Conservation (phyloP, 768 basidiomycete genomes). For the Russula earlei region DNA sequence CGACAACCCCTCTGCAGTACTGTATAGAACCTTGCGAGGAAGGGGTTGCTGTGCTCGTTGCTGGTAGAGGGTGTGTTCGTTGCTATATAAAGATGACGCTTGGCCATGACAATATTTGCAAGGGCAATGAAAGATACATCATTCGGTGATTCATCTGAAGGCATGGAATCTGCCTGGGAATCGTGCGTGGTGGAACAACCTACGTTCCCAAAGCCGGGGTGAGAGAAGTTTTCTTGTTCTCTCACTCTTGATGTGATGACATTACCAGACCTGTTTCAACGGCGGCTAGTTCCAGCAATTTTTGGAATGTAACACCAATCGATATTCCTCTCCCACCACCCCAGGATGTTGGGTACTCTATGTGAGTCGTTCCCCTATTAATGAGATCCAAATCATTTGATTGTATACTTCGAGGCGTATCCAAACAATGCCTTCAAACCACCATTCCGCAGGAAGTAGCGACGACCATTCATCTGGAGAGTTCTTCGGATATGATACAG, state of each 20-base stretch:
- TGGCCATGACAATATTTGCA: not conserved
- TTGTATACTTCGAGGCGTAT: conserved; percentile 4
- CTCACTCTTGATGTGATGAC: not conserved
- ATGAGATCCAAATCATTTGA: not conserved
- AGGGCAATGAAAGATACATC: not conserved
- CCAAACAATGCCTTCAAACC: not conserved
- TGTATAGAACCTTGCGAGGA: not conserved
- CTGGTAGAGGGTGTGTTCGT: not conserved
- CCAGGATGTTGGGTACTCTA: not conserved
- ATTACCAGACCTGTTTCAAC: not conserved
- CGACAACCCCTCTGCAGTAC: conserved; percentile 3
- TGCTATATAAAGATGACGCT: not conserved
- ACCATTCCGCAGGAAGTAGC: not conserved
- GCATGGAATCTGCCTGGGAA: not conserved
- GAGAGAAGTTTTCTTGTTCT: not conserved
- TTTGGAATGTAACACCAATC: not conserved
- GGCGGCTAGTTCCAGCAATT: not conserved
- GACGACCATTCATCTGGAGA: not conserved
- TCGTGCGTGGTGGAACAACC: not conserved
- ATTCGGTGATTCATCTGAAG: not conserved
- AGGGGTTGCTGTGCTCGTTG: not conserved
- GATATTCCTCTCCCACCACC: conserved; percentile 6
- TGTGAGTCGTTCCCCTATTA: not conserved
- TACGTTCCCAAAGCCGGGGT: conserved; percentile 2
- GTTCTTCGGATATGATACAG: conserved; percentile 2